A percentile compares a stretch with the other conserved stretches of the same genome.
phyloP scores from a whole-genome alignment of 805 yeast species.

The Candida broadrunensis region DNA sequence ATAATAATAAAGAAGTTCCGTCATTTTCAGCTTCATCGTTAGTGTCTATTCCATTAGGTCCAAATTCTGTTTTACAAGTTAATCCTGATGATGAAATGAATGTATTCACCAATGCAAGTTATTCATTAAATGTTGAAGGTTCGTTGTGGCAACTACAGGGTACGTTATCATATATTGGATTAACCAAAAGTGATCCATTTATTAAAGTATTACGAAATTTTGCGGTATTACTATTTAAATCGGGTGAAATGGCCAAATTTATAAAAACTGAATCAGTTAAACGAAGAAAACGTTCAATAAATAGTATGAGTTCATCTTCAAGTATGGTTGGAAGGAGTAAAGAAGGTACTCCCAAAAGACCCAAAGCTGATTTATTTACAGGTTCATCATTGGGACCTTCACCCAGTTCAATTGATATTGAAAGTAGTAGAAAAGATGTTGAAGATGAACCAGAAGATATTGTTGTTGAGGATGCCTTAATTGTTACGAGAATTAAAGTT shows the following conservation, averaged over 20 bases:
- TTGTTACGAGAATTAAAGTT: conserved; percentile 1
- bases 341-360: background rate
- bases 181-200: conserved; percentile 39
- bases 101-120: conserved; percentile 32
- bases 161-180: conserved; percentile 34
- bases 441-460: conserved; percentile 1
- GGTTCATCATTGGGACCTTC: background rate
- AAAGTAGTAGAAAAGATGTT: background rate
- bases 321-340: conserved; percentile 1
- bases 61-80: conserved; percentile 29
- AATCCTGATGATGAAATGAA: conserved; percentile 31
- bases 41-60: conserved; percentile 34
- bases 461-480: conserved; percentile 7
- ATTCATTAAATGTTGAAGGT: conserved; percentile 35
- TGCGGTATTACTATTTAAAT: conserved; percentile 27
- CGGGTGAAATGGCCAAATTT: conserved; percentile 33
- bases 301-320: background rate
- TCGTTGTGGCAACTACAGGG: conserved; percentile 40
- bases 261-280: conserved; percentile 16
- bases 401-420: background rate
- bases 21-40: conserved; percentile 6
- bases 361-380: background rate
- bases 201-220: conserved; percentile 34
- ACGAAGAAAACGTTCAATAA: conserved; percentile 7
- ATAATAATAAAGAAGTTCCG: background rate